Conservation (phyloP, 2,329 filamentous ascomycete species). For the Sporothrix luriei region DNA sequence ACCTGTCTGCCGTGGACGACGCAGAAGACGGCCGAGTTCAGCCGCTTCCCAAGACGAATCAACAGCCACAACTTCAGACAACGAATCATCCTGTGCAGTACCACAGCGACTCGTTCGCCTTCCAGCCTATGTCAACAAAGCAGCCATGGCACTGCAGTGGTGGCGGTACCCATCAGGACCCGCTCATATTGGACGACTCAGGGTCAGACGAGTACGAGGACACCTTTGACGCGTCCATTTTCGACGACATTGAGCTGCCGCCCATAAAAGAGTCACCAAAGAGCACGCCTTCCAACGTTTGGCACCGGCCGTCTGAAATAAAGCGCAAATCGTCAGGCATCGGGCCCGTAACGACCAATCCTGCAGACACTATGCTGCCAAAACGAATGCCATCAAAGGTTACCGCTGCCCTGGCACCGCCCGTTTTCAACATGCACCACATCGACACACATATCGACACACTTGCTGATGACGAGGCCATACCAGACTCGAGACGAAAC, state of each 20-base stretch:
- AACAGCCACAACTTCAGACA: neutral
- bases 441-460: constrained; percentile 4
- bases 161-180: constrained; percentile 22
- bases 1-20: constrained; percentile 30
- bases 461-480: neutral
- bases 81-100: neutral
- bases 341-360: neutral
- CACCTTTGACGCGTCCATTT: constrained; percentile 33
- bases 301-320: neutral
- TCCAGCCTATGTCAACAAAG: neutral
- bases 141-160: constrained; percentile 15
- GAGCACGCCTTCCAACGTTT: neutral
- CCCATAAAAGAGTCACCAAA: neutral
- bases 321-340: neutral
- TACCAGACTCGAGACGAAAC: neutral
- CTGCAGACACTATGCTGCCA: too few species aligned
- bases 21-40: neutral
- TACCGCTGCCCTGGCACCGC: neutral
- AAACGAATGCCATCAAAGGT: neutral
- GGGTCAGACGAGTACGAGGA: constrained; percentile 26
- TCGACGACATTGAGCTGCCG: constrained; percentile 33
- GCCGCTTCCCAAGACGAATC: neutral
- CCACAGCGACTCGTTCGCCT: constrained; percentile 6
- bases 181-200: constrained; percentile 26
- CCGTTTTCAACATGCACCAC: neutral